These are phyloP conservation scores for Byssothecium circinans DNA, from an alignment of 2,329 filamentous ascomycete species.

Conservation along the genomic window DNA sequence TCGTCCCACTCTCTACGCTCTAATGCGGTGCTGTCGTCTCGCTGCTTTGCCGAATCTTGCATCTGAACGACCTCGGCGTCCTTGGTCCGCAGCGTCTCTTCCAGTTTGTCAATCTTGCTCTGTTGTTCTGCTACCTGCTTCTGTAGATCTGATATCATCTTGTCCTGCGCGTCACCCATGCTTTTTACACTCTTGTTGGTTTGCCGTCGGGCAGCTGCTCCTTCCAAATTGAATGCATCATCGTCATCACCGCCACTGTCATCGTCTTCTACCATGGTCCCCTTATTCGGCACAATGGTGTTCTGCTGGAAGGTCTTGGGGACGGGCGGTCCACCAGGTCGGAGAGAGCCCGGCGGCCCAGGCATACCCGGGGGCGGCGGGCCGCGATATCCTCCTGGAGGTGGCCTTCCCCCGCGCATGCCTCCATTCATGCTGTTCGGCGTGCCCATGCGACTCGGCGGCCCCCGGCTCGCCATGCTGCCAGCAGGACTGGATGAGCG, in stretches of 20 bases:
- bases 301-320: slow-evolving; percentile 93
- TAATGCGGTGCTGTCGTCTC: slow-evolving; percentile 53
- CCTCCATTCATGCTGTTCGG: slow-evolving; percentile 59
- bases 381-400: slow-evolving; percentile 35
- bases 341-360: slow-evolving; percentile 45
- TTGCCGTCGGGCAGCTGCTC: slow-evolving; percentile 44
- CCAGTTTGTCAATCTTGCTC: slow-evolving; percentile 71
- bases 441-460: slow-evolving; percentile 57
- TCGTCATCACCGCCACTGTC: slow-evolving; percentile 58
- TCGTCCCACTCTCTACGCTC: slow-evolving; percentile 74
- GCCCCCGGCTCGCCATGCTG: slow-evolving; percentile 60
- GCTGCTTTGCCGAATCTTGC: slow-evolving; percentile 60
- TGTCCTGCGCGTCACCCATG: slow-evolving; percentile 39
- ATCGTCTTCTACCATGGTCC: slow-evolving; percentile 87
- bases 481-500: slow-evolving; percentile 67
- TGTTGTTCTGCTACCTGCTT: slow-evolving; percentile 73
- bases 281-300: slow-evolving; percentile 96
- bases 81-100: slow-evolving; percentile 68
- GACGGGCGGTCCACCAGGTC: slow-evolving; percentile 47
- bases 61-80: slow-evolving; percentile 68
- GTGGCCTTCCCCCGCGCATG: slow-evolving; percentile 46
- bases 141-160: slow-evolving; percentile 73
- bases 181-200: slow-evolving; percentile 48
- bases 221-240: slow-evolving; percentile 64
- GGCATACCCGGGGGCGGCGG: slow-evolving; percentile 48